Percentiles rank a stretch among this genome's conserved stretches.
Conservation (phyloP, 2,329 filamentous ascomycete genomes). For the Teratosphaeria nubilosa region DNA sequence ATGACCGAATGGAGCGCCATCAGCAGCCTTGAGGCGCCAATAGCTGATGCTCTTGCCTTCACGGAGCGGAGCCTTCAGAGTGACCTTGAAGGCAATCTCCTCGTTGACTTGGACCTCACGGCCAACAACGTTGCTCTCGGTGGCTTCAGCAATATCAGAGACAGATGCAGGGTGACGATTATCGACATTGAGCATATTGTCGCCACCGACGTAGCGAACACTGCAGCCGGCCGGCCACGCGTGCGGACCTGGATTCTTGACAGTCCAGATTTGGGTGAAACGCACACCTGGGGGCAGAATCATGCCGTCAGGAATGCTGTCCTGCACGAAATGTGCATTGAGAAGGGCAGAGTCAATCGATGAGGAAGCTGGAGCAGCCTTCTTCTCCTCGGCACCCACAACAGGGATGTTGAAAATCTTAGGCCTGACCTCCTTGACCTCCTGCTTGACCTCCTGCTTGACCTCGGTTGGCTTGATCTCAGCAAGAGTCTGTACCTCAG, state of each 20-base stretch:
- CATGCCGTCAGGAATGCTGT: slow-evolving; percentile 71
- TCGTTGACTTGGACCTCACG: slow-evolving; percentile 61
- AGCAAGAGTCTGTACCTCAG: slow-evolving; percentile 60
- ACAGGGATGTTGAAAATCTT: slow-evolving; percentile 2
- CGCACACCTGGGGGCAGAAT: slow-evolving; percentile 57
- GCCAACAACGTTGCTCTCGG: slow-evolving; percentile 69
- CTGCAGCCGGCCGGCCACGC: slow-evolving; percentile 84
- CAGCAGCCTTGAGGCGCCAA: slow-evolving; percentile 80
- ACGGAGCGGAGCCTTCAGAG: slow-evolving; percentile 69
- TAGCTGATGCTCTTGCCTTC: slow-evolving; percentile 81
- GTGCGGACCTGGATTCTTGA: slow-evolving; percentile 70
- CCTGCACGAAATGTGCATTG: slow-evolving; percentile 63
- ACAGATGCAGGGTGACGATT: slow-evolving; percentile 68
- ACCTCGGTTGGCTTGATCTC: slow-evolving; percentile 53
- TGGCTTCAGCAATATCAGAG: slow-evolving; percentile 64
- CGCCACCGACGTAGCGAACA: slow-evolving; percentile 84
- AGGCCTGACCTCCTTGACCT: neutral
- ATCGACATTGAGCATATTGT: slow-evolving; percentile 92
- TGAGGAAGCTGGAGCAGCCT: slow-evolving; percentile 10
- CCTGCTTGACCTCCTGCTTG: slow-evolving; percentile 15
- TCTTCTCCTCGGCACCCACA: slow-evolving; percentile 9
- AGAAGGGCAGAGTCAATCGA: slow-evolving; percentile 28
- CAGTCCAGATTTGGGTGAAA: slow-evolving; percentile 85
- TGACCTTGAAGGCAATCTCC: slow-evolving; percentile 69
- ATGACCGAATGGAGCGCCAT: slow-evolving; percentile 79